phyloP scores from a whole-genome alignment of 163 green algal genomes.

The Chlamydomonas reinhardtii region DNA sequence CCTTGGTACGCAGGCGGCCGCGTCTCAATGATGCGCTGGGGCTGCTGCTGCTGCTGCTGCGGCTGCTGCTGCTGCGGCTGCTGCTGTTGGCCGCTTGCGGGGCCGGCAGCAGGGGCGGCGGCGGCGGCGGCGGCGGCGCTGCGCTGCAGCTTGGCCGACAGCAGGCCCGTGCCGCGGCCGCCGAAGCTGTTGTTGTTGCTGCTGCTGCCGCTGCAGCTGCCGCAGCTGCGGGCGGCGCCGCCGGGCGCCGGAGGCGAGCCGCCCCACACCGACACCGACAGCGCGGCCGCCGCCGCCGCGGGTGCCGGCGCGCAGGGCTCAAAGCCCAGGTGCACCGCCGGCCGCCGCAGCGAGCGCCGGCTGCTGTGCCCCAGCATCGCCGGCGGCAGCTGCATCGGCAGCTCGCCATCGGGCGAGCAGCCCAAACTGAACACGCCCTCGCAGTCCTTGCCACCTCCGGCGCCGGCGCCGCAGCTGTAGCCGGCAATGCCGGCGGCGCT shows the following conservation, averaged over 20 bases:
- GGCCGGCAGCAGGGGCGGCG: too few relatives aligned
- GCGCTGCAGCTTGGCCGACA: too few relatives aligned
- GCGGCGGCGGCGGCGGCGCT: too few relatives aligned
- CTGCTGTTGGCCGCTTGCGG: not conserved
- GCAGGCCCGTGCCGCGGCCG: not conserved
- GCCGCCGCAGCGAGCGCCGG: too few relatives aligned
- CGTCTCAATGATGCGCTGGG: not conserved
- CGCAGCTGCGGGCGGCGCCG: not conserved
- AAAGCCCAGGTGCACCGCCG: constrained; percentile 13
- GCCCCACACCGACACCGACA: too few relatives aligned
- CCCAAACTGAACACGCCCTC: not conserved
- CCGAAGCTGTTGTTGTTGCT: too few relatives aligned
- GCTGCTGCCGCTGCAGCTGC: not conserved
- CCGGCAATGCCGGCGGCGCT: too few relatives aligned
- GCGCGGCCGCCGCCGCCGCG: not conserved
- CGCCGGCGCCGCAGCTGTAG: too few relatives aligned
- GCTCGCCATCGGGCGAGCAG: not conserved
- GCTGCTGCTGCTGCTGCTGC: not conserved
- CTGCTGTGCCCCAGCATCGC: too few relatives aligned
- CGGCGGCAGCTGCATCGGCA: not conserved
- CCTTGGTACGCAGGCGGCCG: not conserved
- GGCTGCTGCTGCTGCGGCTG: not conserved
- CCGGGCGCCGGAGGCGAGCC: too few relatives aligned
- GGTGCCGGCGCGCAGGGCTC: not conserved
- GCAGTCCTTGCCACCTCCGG: too few relatives aligned